Conservation (phyloP, 2,329 filamentous ascomycete species). For the Didymella keratinophila region DNA sequence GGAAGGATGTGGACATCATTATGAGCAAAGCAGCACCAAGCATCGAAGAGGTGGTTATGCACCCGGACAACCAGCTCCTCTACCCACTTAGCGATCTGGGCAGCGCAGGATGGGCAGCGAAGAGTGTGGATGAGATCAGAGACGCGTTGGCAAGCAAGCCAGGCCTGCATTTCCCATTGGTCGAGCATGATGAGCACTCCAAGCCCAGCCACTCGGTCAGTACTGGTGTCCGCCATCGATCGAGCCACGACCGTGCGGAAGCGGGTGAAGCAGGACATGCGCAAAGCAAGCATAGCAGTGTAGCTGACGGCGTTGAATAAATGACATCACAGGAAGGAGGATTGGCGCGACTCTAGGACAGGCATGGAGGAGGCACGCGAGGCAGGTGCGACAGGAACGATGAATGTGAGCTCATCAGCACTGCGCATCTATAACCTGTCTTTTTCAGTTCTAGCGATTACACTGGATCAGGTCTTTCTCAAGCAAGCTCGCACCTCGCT, state of each 20-base stretch:
- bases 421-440: not conserved
- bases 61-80: constrained; percentile 60
- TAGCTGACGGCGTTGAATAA: constrained; percentile 14
- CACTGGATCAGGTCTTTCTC: too few species aligned
- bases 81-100: constrained; percentile 59
- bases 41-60: constrained; percentile 59
- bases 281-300: constrained; percentile 1
- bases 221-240: constrained; percentile 13
- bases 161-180: constrained; percentile 24
- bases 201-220: constrained; percentile 13
- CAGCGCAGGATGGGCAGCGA: constrained; percentile 46
- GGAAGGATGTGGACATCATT: constrained; percentile 76
- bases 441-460: too few species aligned
- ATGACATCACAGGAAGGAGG: too few species aligned
- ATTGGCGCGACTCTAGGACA: not conserved
- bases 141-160: constrained; percentile 50
- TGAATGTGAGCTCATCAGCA: not conserved
- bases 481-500: not conserved
- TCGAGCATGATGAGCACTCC: constrained; percentile 21
- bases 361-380: not conserved
- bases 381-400: too few species aligned
- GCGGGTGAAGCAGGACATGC: constrained; percentile 22
- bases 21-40: constrained; percentile 63
- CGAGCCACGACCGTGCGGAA: constrained; percentile 24
- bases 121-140: constrained; percentile 51